A percentile compares a stretch with the other conserved stretches of the same genome.
Conservation (phyloP, 176 grass and related monocot species). For the Musa troglodytarum region DNA sequence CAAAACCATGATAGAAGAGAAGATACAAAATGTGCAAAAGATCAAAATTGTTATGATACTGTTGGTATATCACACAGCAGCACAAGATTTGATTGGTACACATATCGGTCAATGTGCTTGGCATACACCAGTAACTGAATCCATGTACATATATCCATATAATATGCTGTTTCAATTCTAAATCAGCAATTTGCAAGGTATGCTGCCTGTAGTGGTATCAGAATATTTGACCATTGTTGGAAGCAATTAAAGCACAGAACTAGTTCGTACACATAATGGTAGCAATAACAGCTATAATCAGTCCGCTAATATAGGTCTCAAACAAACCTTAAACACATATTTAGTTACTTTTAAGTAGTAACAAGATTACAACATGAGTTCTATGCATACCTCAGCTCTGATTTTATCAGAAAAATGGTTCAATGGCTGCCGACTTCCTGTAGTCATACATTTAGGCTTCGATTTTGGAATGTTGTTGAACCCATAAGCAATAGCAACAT, state of each 20-base stretch:
- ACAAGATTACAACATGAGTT: background rate
- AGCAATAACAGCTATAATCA: background rate
- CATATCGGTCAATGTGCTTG: no score
- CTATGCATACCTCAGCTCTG: constrained; percentile 62
- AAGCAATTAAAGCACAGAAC: no score
- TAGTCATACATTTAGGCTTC: constrained; percentile 78
- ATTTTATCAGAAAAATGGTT: constrained; percentile 95
- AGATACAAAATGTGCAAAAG: no score
- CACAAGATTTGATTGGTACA: no score
- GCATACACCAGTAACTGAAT: background rate
- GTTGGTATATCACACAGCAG: no score
- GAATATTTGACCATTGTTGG: background rate
- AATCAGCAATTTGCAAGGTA: background rate
- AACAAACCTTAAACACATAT: background rate
- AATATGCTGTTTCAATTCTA: background rate
- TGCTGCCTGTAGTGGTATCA: background rate
- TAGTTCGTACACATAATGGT: background rate
- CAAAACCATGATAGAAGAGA: no score
- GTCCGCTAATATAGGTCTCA: no score
- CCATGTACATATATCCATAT: background rate
- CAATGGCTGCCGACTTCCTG: constrained; percentile 70
- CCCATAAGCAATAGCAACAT: constrained; percentile 96
- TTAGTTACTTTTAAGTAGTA: background rate
- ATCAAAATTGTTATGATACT: no score
- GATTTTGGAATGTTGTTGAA: constrained; percentile 96